A percentile compares a stretch with the other conserved stretches of the same genome.
These are phyloP conservation scores for Myriosclerotinia scirpicola DNA, from an alignment of 2,329 filamentous ascomycete species.

Conservation along the genomic window DNA sequence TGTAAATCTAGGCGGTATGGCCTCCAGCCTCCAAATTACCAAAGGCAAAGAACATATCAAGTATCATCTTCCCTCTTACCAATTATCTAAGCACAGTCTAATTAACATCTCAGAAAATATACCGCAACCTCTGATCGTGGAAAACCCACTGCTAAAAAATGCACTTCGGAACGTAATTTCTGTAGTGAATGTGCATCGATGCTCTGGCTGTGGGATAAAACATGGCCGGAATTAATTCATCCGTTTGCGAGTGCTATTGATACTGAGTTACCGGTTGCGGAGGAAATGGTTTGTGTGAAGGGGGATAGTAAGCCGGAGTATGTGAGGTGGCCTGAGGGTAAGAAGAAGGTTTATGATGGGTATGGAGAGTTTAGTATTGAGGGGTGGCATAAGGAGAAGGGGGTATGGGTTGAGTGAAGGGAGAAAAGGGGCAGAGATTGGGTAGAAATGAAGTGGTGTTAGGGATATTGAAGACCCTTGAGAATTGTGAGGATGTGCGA, in stretches of 20 bases:
- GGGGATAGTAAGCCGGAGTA: constrained; percentile 47
- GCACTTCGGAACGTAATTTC: constrained; percentile 48
- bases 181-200: constrained; percentile 49
- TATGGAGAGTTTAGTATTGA: constrained; percentile 46
- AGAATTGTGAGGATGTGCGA: neutral
- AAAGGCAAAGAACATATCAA: constrained; percentile 48
- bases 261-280: constrained; percentile 46
- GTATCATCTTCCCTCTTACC: constrained; percentile 37
- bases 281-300: constrained; percentile 50
- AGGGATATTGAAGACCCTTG: neutral
- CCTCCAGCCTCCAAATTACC: constrained; percentile 44
- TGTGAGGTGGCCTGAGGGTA: constrained; percentile 50
- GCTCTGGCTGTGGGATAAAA: constrained; percentile 49
- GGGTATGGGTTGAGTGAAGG: constrained; percentile 29
- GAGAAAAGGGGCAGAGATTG: neutral
- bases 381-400: constrained; percentile 48
- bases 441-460: neutral
- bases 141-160: constrained; percentile 42
- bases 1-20: constrained; percentile 49
- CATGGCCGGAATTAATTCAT: constrained; percentile 51
- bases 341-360: constrained; percentile 45
- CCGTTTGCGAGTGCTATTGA: constrained; percentile 52
- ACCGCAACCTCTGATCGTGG: constrained; percentile 47
- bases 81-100: neutral
- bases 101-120: constrained; percentile 44